A percentile compares a stretch with the other conserved stretches of the same genome.
Evolutionary conservation across 257 asterid species (phyloP).

Genomic region (Ehretia macrophylla): DNA sequence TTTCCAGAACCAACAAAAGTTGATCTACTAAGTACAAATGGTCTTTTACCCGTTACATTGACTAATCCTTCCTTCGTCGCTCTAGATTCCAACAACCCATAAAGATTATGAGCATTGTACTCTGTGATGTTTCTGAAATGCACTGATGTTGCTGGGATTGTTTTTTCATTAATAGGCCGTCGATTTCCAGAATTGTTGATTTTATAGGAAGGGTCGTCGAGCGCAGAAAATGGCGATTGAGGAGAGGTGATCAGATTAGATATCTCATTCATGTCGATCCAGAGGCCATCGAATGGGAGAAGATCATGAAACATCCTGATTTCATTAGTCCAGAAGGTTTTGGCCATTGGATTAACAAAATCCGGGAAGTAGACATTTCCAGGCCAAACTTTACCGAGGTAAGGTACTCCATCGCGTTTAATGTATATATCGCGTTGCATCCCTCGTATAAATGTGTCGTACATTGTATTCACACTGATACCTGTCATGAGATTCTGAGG

Average conservation of each 20-base stretch:
- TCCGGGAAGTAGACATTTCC: slow-evolving; percentile 73
- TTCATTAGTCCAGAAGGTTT: slow-evolving; percentile 63
- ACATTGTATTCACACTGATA: slow-evolving; percentile 56
- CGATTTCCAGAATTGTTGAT: slow-evolving; percentile 57
- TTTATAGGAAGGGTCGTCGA: slow-evolving; percentile 81
- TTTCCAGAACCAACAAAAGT: slow-evolving; percentile 87
- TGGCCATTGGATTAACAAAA: slow-evolving; percentile 55
- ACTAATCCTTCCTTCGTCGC: slow-evolving; percentile 63
- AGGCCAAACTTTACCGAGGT: slow-evolving; percentile 85
- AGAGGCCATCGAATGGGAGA: slow-evolving; percentile 70
- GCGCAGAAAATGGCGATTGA: slow-evolving; percentile 44
- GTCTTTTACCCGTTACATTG: slow-evolving; percentile 54
- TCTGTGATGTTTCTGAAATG: slow-evolving; percentile 61
- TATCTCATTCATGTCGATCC: slow-evolving; percentile 94
- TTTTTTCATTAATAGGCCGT: slow-evolving; percentile 40
- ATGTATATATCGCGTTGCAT: slow-evolving; percentile 61
- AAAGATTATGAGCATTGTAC: slow-evolving; percentile 73
- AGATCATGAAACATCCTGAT: slow-evolving; percentile 44
- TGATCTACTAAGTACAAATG: slow-evolving; percentile 78
- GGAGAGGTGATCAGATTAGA: slow-evolving; percentile 75
- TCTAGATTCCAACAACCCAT: slow-evolving; percentile 67
- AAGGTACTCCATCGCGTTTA: slow-evolving; percentile 62
- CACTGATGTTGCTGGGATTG: slow-evolving; percentile 20
- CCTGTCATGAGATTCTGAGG: slow-evolving; percentile 28
- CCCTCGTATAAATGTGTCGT: slow-evolving; percentile 65